phyloP scores from a whole-genome alignment of 768 basidiomycete species.

The Serendipita sp. region DNA sequence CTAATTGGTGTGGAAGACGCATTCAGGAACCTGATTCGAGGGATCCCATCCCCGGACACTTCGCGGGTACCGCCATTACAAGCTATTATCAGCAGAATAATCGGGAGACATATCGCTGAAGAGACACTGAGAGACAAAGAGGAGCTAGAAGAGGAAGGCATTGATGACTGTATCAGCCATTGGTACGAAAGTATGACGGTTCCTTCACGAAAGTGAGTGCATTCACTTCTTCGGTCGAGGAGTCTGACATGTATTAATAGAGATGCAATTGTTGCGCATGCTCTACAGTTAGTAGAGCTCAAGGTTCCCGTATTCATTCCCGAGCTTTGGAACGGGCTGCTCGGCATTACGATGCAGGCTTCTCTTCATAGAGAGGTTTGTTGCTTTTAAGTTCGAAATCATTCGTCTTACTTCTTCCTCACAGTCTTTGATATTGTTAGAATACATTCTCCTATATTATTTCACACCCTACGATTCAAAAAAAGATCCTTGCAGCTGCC shows the following conservation, averaged over 20 bases:
- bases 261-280: not conserved
- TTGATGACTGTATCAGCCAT: conserved; percentile 1
- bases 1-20: conserved; percentile 2
- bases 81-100: not conserved
- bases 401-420: not conserved
- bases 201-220: not conserved
- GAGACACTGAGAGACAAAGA: not conserved
- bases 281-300: not conserved
- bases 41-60: not conserved
- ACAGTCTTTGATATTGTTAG: not conserved
- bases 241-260: not conserved
- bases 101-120: not conserved
- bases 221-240: not conserved
- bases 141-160: not conserved
- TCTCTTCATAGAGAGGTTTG: not conserved
- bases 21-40: not conserved
- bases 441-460: not conserved
- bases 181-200: not conserved
- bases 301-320: not conserved
- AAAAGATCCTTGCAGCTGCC: not conserved
- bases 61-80: not conserved
- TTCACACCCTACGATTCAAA: not conserved
- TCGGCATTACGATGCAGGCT: not conserved
- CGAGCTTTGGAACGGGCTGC: not conserved
- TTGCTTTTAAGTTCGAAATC: not conserved